Evolutionary conservation across 176 grass and related monocot genomes (phyloP), one percentile per base, ranked within the genome.

Genomic region (Tillandsia leiboldiana): DNA sequence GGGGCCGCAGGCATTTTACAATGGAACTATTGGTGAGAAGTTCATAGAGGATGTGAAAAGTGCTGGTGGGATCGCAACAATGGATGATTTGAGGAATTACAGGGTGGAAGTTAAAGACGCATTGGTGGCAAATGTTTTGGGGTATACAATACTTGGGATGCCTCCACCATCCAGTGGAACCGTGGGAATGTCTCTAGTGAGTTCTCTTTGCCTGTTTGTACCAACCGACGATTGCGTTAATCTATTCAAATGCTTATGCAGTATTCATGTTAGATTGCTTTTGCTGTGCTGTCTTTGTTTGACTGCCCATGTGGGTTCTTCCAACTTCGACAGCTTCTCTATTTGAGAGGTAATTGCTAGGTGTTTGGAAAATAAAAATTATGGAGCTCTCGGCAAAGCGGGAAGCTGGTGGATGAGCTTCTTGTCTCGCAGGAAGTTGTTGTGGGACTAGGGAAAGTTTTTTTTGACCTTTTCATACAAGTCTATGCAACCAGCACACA

Each of bases 131-230:
- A 70, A 91, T 49, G 88, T 68, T 70, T 79, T 96, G 88, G 92
- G 88, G 1, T 89, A 63, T 80, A 85, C 83, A 53, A 76, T 96
- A 73, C 81, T 96, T 10, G 92, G 92, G 22, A 91, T 91, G 92
- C 92, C 85, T 28, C 92, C 88, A 17, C 92, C 92, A 33, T 96
- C 92, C 20, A 89, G 85, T 50, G 92, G 92, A 78, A 87, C 88
- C 10, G 81, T 87, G 23, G 85, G 92, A 12, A 63, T 91, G 73
- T 56, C 86, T 13, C 12, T 96, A 86, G 86, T 96, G 52, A 58
- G 68, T 12, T 18, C 14, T 61, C 17, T 23, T 61, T 61, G 2
- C 17, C 56, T 61, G 15, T 9, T 8, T 9, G 1, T 61, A 17
- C 56, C 15, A 59, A 14, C 2, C 18, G 12, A 56, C 18, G 12